These are phyloP conservation scores for Corynespora cassiicola DNA, from an alignment of 2,329 filamentous ascomycete species.

Conservation along the genomic window DNA sequence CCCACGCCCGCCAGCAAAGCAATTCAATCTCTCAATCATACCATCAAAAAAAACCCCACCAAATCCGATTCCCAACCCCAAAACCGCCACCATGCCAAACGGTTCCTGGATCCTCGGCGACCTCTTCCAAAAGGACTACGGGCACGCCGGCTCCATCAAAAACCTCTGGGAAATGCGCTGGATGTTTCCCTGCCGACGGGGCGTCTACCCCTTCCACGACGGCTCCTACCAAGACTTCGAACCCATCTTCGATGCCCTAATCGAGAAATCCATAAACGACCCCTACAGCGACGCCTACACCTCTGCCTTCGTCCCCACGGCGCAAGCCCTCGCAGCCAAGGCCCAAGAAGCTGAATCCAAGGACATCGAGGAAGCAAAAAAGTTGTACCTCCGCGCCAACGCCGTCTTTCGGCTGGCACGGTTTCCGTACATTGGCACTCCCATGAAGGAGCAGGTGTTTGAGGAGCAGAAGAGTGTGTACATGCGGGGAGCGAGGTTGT, in stretches of 20 bases:
- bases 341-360: constrained; percentile 59
- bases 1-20: no score
- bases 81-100: constrained; percentile 26
- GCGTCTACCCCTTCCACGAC: constrained; percentile 77
- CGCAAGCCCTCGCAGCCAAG: constrained; percentile 60
- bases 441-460: constrained; percentile 66
- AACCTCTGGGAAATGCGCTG: constrained; percentile 42
- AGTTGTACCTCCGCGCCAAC: constrained; percentile 72
- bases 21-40: constrained; percentile 1
- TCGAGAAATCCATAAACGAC: constrained; percentile 66
- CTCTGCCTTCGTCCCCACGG: constrained; percentile 64
- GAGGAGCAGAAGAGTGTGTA: constrained; percentile 70
- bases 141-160: constrained; percentile 39
- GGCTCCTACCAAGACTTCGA: constrained; percentile 72
- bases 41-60: constrained; percentile 1
- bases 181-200: constrained; percentile 43
- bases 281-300: constrained; percentile 71
- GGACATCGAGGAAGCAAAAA: constrained; percentile 60
- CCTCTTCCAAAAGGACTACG: constrained; percentile 44
- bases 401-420: constrained; percentile 75
- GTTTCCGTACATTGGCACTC: constrained; percentile 64
- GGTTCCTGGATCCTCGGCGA: constrained; percentile 43
- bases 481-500: constrained; percentile 56
- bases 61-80: neutral
- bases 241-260: constrained; percentile 55